A percentile compares a stretch with the other conserved stretches of the same genome.
These are phyloP conservation scores for Amanita rimosa DNA, from an alignment of 768 basidiomycete genomes.

Conservation along the genomic window DNA sequence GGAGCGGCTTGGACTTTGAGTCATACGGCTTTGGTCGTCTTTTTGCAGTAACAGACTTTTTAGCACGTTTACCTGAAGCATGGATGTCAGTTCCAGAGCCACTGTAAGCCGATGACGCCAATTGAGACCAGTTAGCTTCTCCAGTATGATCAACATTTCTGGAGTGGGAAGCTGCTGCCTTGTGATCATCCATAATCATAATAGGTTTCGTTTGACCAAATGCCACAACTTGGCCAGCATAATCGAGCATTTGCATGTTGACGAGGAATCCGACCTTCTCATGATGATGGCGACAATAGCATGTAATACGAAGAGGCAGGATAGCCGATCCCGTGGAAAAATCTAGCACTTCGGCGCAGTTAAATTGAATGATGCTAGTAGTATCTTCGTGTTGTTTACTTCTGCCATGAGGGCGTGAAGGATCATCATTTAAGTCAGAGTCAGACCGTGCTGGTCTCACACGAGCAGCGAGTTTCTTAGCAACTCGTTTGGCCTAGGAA, in stretches of 20 bases:
- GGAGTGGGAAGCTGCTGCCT: conserved; percentile 43
- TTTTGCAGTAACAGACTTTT: conserved; percentile 31
- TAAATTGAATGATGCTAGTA: conserved; percentile 89
- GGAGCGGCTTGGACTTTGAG: conserved; percentile 30
- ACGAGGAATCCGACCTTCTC: conserved; percentile 95
- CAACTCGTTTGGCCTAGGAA: conserved; percentile 73
- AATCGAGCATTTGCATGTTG: conserved; percentile 76
- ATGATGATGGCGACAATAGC: conserved; percentile 97
- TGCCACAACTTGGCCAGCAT: conserved; percentile 70
- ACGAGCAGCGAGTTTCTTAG: conserved; percentile 79
- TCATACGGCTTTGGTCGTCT: conserved; percentile 70
- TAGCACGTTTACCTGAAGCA: conserved; percentile 34
- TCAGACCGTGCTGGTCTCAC: conserved; percentile 71
- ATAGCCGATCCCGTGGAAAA: conserved; percentile 80
- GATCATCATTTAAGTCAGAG: conserved; percentile 55
- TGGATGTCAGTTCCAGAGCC: conserved; percentile 19
- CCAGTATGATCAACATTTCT: conserved; percentile 22
- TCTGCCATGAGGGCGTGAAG: conserved; percentile 30
- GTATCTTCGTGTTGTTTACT: conserved; percentile 50
- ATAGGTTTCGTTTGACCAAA: conserved; percentile 79
- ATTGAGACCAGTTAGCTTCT: conserved; percentile 42
- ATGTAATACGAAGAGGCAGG: conserved; percentile 92
- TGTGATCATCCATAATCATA: conserved; percentile 99
- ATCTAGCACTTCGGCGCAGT: conserved; percentile 83
- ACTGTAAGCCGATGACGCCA: conserved; percentile 17